Percentiles rank a stretch among this genome's conserved stretches.
Conservation (phyloP, 176 grass and related monocot species). For the Cenchrus fungigraminus region DNA sequence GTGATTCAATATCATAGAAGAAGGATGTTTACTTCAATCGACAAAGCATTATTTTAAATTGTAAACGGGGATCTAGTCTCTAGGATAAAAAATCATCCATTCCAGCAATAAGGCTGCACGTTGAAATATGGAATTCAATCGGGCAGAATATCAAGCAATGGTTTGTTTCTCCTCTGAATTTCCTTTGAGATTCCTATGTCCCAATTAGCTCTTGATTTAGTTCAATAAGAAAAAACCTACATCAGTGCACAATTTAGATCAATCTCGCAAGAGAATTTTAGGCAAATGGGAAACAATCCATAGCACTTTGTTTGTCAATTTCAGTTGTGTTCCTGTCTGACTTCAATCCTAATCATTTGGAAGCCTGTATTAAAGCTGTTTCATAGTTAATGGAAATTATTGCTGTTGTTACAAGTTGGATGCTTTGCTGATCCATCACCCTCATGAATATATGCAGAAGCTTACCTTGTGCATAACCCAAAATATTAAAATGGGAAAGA, state of each 20-base stretch:
- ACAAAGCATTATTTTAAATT: not conserved
- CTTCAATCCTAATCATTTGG: too few relatives aligned
- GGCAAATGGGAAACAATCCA: too few relatives aligned
- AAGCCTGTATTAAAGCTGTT: too few relatives aligned
- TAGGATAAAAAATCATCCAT: slow-evolving; percentile 12
- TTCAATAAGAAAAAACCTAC: not conserved
- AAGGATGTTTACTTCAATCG: slow-evolving; percentile 13
- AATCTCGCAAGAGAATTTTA: not conserved
- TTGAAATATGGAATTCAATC: slow-evolving; percentile 14
- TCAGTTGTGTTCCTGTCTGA: not conserved
- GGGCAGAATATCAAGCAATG: not conserved
- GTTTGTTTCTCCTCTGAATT: not conserved
- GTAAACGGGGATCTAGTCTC: not conserved
- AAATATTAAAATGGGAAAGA: not conserved
- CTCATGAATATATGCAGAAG: slow-evolving; percentile 7
- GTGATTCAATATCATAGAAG: not conserved
- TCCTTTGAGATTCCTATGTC: not conserved
- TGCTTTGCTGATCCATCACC: slow-evolving; percentile 4
- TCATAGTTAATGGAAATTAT: not conserved
- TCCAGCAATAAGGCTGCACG: not conserved
- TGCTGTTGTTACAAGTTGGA: slow-evolving; percentile 3
- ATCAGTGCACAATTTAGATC: not conserved
- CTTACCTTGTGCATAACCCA: not conserved
- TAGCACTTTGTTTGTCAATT: slow-evolving; percentile 13
- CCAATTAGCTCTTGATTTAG: not conserved